Conservation (phyloP, 176 grass and related monocot genomes). For the Aegilops longissima region DNA sequence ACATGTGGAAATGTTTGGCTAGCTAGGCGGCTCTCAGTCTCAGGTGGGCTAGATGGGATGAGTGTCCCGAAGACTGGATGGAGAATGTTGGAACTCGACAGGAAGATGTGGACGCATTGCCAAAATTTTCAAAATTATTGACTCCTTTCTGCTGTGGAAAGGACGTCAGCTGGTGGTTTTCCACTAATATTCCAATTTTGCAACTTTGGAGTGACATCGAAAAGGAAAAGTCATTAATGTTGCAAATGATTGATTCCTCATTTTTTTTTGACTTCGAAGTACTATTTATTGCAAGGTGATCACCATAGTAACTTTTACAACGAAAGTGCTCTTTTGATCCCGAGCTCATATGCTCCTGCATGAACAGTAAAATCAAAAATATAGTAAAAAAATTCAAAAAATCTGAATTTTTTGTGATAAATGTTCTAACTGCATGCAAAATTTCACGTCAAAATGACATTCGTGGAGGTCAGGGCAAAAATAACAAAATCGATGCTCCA, state of each 20-base stretch:
- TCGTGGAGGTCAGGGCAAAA: too few species aligned
- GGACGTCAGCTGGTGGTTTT: slow-evolving; percentile 28
- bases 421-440: too few species aligned
- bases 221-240: neutral
- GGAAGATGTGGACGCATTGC: slow-evolving; percentile 18
- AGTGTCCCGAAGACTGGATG: neutral
- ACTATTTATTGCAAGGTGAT: too few species aligned
- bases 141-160: slow-evolving; percentile 39
- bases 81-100: slow-evolving; percentile 5
- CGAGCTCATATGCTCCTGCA: too few species aligned
- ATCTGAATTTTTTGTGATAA: too few species aligned
- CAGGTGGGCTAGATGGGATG: neutral
- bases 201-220: slow-evolving; percentile 22
- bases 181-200: slow-evolving; percentile 41
- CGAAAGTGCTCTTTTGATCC: too few species aligned
- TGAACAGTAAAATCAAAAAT: too few species aligned
- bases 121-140: slow-evolving; percentile 19
- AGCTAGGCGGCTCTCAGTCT: neutral
- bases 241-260: neutral
- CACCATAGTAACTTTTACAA: too few species aligned
- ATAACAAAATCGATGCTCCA: too few species aligned
- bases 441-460: too few species aligned
- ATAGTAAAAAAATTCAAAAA: too few species aligned
- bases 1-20: slow-evolving; percentile 12
- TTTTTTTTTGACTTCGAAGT: too few species aligned